Conservation (phyloP, 768 basidiomycete genomes). For the Pleurotus pulmonarius region DNA sequence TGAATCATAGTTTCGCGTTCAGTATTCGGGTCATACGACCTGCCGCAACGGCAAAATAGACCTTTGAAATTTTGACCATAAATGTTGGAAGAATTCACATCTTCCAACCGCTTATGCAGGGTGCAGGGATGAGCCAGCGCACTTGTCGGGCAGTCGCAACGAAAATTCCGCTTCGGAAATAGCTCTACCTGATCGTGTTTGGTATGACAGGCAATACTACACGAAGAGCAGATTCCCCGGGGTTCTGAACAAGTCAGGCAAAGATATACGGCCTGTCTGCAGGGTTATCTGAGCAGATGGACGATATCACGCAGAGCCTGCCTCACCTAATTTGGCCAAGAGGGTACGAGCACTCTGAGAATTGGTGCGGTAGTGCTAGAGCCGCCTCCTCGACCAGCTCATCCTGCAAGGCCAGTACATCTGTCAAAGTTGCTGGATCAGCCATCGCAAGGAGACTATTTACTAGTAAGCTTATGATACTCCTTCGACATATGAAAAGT, state of each 20-base stretch:
- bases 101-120: slow-evolving; percentile 51
- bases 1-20: slow-evolving; percentile 89
- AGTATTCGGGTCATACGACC: slow-evolving; percentile 65
- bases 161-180: slow-evolving; percentile 79
- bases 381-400: slow-evolving; percentile 47
- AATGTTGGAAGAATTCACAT: slow-evolving; percentile 52
- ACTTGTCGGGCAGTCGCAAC: slow-evolving; percentile 80
- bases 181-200: slow-evolving; percentile 85
- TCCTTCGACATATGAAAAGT: no score
- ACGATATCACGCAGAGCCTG: neutral
- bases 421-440: slow-evolving; percentile 14
- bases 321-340: slow-evolving; percentile 51
- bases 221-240: slow-evolving; percentile 56
- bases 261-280: slow-evolving; percentile 76
- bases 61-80: slow-evolving; percentile 76
- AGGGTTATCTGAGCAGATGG: slow-evolving; percentile 9
- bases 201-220: slow-evolving; percentile 84
- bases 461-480: neutral
- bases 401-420: slow-evolving; percentile 44
- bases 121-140: slow-evolving; percentile 60
- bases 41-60: slow-evolving; percentile 72
- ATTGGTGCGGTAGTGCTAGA: slow-evolving; percentile 60
- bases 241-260: slow-evolving; percentile 69
- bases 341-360: slow-evolving; percentile 61
- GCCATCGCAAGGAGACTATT: neutral